Evolutionary conservation across 208 protist species (phyloP).

Genomic region (Trypanosoma theileri): DNA sequence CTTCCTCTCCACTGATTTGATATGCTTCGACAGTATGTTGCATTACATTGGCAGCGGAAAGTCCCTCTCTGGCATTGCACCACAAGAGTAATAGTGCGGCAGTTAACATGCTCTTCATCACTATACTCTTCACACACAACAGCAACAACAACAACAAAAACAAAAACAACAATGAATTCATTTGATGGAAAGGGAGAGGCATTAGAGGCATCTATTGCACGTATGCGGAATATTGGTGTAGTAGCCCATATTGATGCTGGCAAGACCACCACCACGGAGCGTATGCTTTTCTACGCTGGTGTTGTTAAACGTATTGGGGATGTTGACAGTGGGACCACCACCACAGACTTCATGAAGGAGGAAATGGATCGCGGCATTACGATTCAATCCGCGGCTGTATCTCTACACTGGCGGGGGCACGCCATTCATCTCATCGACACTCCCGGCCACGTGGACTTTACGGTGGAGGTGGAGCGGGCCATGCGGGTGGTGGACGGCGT

Average conservation of each 20-base stretch:
- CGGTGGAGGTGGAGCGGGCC: conserved; percentile 95
- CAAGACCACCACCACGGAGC: conserved; percentile 95
- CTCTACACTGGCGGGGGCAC: conserved; percentile 85
- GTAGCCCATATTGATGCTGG: conserved; percentile 96
- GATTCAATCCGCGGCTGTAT: conserved; percentile 94
- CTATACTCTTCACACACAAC: not conserved
- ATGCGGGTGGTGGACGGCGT: conserved; percentile 97
- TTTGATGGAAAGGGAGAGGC: conserved; percentile 8
- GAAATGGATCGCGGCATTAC: conserved; percentile 97
- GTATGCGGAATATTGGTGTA: conserved; percentile 94
- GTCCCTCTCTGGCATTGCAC: not conserved
- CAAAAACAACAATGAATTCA: conserved; percentile 1
- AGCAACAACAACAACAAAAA: not conserved
- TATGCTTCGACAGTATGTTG: conserved; percentile 7
- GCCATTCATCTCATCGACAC: conserved; percentile 96
- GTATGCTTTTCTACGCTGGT: conserved; percentile 94
- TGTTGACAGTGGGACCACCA: conserved; percentile 95
- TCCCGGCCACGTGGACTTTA: conserved; percentile 97
- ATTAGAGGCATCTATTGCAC: conserved; percentile 23
- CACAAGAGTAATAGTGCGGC: not conserved
- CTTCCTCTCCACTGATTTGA: too few species aligned
- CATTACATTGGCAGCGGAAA: not conserved
- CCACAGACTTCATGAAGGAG: conserved; percentile 96
- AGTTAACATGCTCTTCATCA: not conserved
- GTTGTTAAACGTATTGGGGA: conserved; percentile 86